Evolutionary conservation across 2,329 filamentous ascomycete genomes (phyloP).

Genomic region (Coniochaeta hoffmannii): DNA sequence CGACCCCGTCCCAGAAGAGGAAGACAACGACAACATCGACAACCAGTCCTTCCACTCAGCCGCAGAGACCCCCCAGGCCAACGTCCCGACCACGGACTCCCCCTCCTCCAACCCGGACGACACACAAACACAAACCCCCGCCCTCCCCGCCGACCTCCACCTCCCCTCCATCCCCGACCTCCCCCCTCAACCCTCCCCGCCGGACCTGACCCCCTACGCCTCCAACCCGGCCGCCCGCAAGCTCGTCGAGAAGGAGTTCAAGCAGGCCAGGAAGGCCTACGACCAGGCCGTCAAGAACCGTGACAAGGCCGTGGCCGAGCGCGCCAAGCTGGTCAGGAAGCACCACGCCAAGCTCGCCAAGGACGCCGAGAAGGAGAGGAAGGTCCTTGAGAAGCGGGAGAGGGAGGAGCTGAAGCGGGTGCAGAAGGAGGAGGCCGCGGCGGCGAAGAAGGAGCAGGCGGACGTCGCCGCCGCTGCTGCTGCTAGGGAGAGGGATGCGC

Average conservation of each 20-base stretch:
- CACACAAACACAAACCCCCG: no score
- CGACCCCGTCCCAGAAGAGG: conserved; percentile 9
- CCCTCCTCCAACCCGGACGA: conserved; percentile 8
- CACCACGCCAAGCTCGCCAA: conserved; percentile 37
- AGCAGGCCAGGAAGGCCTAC: conserved; percentile 55
- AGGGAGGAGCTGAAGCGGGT: conserved; percentile 20
- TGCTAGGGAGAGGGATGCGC: conserved; percentile 21
- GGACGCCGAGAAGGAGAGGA: conserved; percentile 29
- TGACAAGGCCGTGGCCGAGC: conserved; percentile 55
- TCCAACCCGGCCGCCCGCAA: conserved; percentile 58
- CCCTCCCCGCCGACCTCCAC: conserved; percentile 6
- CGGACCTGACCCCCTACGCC: conserved; percentile 42
- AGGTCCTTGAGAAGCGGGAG: conserved; percentile 5
- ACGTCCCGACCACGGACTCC: neutral
- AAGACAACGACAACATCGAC: no score
- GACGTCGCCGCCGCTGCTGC: conserved; percentile 11
- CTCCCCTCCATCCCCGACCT: conserved; percentile 37
- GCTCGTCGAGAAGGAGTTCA: conserved; percentile 61
- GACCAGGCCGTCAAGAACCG: conserved; percentile 60
- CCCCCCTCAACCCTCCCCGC: conserved; percentile 43
- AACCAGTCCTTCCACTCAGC: neutral
- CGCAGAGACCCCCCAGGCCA: neutral
- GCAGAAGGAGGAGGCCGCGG: conserved; percentile 20
- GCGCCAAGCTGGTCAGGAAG: conserved; percentile 52
- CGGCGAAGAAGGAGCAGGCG: conserved; percentile 20